Base-by-base conservation (phyloP, 2,329 filamentous ascomycete genomes). In the Bipolaris sorokiniana region DNA sequence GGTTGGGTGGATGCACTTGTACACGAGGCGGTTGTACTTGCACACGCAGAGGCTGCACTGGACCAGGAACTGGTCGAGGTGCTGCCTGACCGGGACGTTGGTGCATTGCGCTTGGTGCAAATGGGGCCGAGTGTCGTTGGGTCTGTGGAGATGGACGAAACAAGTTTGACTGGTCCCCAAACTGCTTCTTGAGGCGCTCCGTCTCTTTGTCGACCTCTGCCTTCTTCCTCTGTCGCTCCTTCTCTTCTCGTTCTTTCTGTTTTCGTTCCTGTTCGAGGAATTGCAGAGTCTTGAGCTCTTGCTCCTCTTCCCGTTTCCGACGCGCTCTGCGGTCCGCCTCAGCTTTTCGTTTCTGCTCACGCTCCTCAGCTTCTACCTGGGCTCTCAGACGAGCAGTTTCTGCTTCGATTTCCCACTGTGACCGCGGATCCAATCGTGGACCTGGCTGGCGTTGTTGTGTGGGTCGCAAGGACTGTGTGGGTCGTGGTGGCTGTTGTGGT, bases 181-280 rank as follows among this genome's bases (percentile, higher is more conserved):
- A 93, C 65, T 88, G 76, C 64, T 81, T 85, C 20, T 86, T 81
- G 7, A 97, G 78, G 0, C 92, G 84, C 64, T 88, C 88, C 0
- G 92, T 96, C 76, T 97, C 93, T 41, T 86, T 86, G 34, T 96
- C 80, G 13, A 83, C 68, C 51, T 84, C 84, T 1, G 79, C 80
- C 60, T 86, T 80, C 56, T 78, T 80, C 26, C 77, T 75, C 53
- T 79, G 82, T 0, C 80, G 82, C 65, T 90, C 87, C 54, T 82
- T 83, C 69, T 92, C 89, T 41, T 83, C 80, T 47, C 88, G 84
- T 4, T 90, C 81, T 82, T 90, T 88, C 67, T 82, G 83, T 68
- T 87, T 84, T 4, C 71, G 69, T 56, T 76, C 74, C 16, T 72
- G 58, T 23, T 75, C 72, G 7, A 76, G 67, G 34, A 76, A 74